Percentiles rank a stretch among this genome's conserved stretches.
Conservation (phyloP, 139 green algal species). For the Edaphochlamys debaryana region DNA sequence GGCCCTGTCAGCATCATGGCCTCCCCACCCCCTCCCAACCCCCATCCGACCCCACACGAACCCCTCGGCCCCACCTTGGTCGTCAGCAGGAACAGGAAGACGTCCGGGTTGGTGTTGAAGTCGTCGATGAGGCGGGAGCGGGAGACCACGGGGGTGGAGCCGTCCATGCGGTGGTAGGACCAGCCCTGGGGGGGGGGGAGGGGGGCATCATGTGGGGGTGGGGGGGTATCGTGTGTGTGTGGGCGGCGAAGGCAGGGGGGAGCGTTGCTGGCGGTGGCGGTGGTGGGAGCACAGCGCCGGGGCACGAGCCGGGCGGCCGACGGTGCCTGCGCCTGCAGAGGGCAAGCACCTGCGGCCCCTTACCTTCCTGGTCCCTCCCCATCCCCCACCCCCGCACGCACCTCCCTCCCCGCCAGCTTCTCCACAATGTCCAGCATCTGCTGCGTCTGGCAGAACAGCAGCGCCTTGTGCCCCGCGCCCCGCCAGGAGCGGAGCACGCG, state of each 20-base stretch:
- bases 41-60: no score
- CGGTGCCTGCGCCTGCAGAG: no score
- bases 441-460: conserved; percentile 94
- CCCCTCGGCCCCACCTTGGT: conserved; percentile 89
- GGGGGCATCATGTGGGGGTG: conserved; percentile 12
- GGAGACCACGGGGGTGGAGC: conserved; percentile 77
- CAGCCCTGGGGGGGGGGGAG: no score
- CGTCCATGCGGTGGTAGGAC: conserved; percentile 96
- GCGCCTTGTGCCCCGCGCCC: conserved; percentile 81
- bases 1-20: no score
- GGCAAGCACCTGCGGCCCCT: neutral
- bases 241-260: neutral
- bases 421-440: conserved; percentile 99
- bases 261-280: neutral
- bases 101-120: conserved; percentile 82
- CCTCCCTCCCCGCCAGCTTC: conserved; percentile 53
- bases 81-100: conserved; percentile 96
- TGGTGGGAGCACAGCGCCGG: no score
- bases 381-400: neutral
- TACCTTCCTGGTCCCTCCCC: neutral
- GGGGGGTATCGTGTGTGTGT: neutral
- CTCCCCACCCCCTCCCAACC: no score
- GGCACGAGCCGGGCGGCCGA: no score
- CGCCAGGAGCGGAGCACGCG: conserved; percentile 87
- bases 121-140: conserved; percentile 86